Conservation (phyloP, 805 yeast species). For the Yarrowia deformans region DNA sequence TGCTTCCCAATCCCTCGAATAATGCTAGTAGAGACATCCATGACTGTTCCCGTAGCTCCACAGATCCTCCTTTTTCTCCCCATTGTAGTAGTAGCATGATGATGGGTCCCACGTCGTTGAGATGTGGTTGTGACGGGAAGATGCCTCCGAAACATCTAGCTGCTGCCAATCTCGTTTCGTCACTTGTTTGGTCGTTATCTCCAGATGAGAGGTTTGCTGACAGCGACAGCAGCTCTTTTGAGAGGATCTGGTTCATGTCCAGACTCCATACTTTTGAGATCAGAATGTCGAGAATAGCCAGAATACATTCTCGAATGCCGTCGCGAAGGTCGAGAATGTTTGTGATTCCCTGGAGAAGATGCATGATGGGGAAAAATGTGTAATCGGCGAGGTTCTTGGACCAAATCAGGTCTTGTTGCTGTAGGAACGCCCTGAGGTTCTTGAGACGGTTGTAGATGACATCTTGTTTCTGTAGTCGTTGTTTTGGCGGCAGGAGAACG, state of each 20-base stretch:
- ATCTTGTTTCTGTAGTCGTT: conserved; percentile 27
- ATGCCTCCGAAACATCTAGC: conserved; percentile 18
- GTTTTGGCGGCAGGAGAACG: conserved; percentile 9
- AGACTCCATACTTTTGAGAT: conserved; percentile 5
- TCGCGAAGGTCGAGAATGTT: conserved; percentile 13
- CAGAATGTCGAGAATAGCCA: conserved; percentile 4
- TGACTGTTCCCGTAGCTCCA: conserved; percentile 20
- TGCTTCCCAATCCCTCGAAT: conserved; percentile 39
- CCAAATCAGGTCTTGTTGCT: conserved; percentile 17
- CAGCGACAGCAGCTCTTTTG: conserved; percentile 8
- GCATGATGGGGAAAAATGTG: conserved; percentile 39
- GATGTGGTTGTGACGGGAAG: conserved; percentile 26
- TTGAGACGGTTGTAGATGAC: conserved; percentile 15
- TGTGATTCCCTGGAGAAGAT: conserved; percentile 41
- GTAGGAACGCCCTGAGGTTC: conserved; percentile 3
- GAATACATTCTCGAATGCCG: conserved; percentile 22
- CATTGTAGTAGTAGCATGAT: conserved; percentile 16
- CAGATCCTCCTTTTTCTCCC: conserved; percentile 17
- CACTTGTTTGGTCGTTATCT: conserved; percentile 11
- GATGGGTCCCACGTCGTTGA: conserved; percentile 24
- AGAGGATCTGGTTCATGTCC: conserved; percentile 26
- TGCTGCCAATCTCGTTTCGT: conserved; percentile 17
- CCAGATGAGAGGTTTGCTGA: conserved; percentile 20
- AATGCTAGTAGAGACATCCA: conserved; percentile 9
- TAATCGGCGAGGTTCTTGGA: conserved; percentile 38